Base-by-base conservation (phyloP, 2,329 filamentous ascomycete species). In the Scytalidium sp. region DNA sequence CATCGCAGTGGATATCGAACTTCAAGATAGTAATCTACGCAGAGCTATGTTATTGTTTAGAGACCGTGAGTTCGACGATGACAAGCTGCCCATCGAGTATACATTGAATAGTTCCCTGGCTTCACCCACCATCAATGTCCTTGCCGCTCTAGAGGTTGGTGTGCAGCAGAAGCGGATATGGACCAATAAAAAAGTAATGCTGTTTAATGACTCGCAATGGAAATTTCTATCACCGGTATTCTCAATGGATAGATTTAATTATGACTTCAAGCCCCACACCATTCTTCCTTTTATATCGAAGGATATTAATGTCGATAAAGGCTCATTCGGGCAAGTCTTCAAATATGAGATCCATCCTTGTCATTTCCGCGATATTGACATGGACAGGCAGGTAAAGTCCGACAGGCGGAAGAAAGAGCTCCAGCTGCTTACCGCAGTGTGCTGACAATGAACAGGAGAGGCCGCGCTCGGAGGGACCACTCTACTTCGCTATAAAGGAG, bases 121-220 rank as follows among this genome's bases (percentile, higher is more conserved):
- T 27, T 45, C 20, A 17, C 15, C 17, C n/a, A n/a, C n/a, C n/a
- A n/a, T n/a, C n/a, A n/a, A n/a, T n/a, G n/a, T n/a, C n/a, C n/a
- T n/a, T n/a, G n/a, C n/a, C n/a, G n/a, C n/a, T n/a, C n/a, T n/a
- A n/a, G n/a, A n/a, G n/a, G n/a, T n/a, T n/a, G n/a, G n/a, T n/a
- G n/a, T n/a, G n/a, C n/a, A n/a, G n/a, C n/a, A n/a, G n/a, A n/a
- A 25, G 15, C 25, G 9, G 43, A 17, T 23, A 8, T 45, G 43
- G 43, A 10, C 11, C 15, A 23, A 9, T n/a, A 13, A 3, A 3
- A 29, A 23, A n/a, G 39, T 17, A 17, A 17, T 17, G 11, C 19
- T 11, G 20, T 49, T 49, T 36, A 4, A 44, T 29, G 19, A 44
- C 9, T 44, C 17, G 47, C 47, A 49, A 22, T 49, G 47, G 47